Conservation (phyloP, 331 rosid species). For the Acacia pycnantha region DNA sequence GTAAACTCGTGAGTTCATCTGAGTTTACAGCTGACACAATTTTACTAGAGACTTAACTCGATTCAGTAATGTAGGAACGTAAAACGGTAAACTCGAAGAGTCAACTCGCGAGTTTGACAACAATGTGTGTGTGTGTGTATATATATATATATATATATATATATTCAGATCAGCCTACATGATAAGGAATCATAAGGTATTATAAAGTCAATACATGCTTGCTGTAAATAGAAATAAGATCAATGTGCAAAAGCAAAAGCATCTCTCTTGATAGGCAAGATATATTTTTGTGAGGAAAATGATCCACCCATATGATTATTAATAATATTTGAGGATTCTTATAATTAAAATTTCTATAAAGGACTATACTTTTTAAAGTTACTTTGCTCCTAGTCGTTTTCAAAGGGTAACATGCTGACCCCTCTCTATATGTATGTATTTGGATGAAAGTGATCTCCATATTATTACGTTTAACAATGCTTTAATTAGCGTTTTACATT, state of each 20-base stretch:
- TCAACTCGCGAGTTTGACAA: no score
- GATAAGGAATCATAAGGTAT: neutral
- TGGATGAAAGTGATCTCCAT: no score
- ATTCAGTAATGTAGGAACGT: no score
- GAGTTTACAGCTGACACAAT: no score
- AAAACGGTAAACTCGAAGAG: no score
- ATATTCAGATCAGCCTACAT: neutral
- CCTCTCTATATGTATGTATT: no score
- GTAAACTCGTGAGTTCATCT: no score
- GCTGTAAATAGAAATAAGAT: neutral
- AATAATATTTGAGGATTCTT: neutral
- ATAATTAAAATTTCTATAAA: neutral
- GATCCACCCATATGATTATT: neutral
- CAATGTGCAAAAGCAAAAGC: neutral
- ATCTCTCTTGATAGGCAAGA: neutral
- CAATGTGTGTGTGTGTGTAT: no score
- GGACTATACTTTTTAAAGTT: neutral
- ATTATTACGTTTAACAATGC: no score
- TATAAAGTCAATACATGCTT: neutral
- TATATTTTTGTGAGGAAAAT: neutral
- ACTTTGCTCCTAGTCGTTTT: neutral
- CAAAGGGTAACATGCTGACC: neutral
- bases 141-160: no score
- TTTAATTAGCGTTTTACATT: no score
- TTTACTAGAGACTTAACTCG: no score